Percentiles rank a stretch among this genome's conserved stretches.
Conservation (phyloP, 2,329 filamentous ascomycete genomes). For the Aphanoascus verrucosus region DNA sequence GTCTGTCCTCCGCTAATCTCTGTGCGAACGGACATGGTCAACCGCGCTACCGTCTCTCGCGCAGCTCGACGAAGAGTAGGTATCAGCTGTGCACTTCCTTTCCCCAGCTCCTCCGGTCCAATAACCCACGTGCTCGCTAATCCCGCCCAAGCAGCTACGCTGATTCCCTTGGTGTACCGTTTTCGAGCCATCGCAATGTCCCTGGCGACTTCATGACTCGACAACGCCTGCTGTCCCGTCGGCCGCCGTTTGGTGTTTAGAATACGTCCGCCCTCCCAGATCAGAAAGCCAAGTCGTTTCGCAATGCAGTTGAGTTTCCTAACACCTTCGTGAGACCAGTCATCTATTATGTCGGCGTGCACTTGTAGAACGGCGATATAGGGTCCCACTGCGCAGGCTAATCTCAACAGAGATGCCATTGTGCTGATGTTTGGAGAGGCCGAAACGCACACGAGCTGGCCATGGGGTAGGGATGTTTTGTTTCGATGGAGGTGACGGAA, state of each 20-base stretch:
- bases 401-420: constrained; percentile 43
- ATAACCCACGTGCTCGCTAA: constrained; percentile 33
- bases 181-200: constrained; percentile 29
- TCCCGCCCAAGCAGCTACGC: constrained; percentile 31
- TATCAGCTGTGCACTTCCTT: constrained; percentile 34
- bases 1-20: constrained; percentile 27
- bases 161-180: constrained; percentile 33
- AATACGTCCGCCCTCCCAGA: constrained; percentile 34
- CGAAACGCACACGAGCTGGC: constrained; percentile 34
- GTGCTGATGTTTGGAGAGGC: constrained; percentile 49
- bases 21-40: constrained; percentile 31
- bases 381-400: constrained; percentile 50
- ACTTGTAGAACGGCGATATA: constrained; percentile 52
- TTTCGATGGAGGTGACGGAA: constrained; percentile 25
- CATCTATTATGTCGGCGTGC: constrained; percentile 51
- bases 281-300: constrained; percentile 30
- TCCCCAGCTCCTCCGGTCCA: constrained; percentile 26
- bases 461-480: constrained; percentile 31
- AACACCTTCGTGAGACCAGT: constrained; percentile 49
- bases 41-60: constrained; percentile 31
- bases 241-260: constrained; percentile 29
- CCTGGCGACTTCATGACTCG: constrained; percentile 24
- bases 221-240: constrained; percentile 22
- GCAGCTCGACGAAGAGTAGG: constrained; percentile 34
- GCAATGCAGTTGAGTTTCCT: constrained; percentile 27